These are phyloP conservation scores for Cadophora sp. DNA, from an alignment of 2,329 filamentous ascomycete genomes.

Conservation along the genomic window DNA sequence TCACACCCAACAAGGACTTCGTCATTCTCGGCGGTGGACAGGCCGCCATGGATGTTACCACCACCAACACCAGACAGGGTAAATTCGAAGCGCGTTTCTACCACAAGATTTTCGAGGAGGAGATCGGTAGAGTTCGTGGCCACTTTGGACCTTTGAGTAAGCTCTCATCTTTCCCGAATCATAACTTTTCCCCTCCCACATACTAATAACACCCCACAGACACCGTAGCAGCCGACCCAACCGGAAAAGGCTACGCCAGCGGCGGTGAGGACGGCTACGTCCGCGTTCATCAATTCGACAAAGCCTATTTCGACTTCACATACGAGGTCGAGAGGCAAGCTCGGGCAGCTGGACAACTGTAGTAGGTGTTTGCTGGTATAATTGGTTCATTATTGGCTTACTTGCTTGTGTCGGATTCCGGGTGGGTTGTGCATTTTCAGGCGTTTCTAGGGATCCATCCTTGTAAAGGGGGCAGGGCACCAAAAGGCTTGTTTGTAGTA, in stretches of 20 bases:
- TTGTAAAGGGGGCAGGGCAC: conserved; percentile 8
- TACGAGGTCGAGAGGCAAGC: conserved; percentile 96
- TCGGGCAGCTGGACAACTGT: conserved; percentile 39
- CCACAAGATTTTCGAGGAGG: conserved; percentile 99
- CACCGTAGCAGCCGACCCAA: conserved; percentile 92
- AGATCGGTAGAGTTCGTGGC: conserved; percentile 94
- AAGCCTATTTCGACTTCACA: conserved; percentile 97
- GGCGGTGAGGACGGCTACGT: conserved; percentile 99
- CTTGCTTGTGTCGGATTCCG: background rate
- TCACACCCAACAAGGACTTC: conserved; percentile 95
- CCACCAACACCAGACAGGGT: conserved; percentile 86
- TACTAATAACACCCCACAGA: conserved; percentile 47
- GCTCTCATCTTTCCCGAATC: background rate
- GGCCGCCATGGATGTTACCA: conserved; percentile 98
- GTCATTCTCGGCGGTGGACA: conserved; percentile 98
- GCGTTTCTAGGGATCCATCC: conserved; percentile 21
- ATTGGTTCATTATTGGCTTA: conserved; percentile 4
- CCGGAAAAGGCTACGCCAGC: conserved; percentile 90
- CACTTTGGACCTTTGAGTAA: conserved; percentile 89
- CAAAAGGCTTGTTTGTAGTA: conserved; percentile 22
- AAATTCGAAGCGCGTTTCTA: conserved; percentile 99
- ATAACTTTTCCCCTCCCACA: background rate
- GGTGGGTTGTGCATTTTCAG: conserved; percentile 20
- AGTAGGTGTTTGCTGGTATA: conserved; percentile 18
- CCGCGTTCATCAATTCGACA: conserved; percentile 97